Evolutionary conservation across 2,329 filamentous ascomycete species (phyloP).

Genomic region (Fusarium veterinarium): DNA sequence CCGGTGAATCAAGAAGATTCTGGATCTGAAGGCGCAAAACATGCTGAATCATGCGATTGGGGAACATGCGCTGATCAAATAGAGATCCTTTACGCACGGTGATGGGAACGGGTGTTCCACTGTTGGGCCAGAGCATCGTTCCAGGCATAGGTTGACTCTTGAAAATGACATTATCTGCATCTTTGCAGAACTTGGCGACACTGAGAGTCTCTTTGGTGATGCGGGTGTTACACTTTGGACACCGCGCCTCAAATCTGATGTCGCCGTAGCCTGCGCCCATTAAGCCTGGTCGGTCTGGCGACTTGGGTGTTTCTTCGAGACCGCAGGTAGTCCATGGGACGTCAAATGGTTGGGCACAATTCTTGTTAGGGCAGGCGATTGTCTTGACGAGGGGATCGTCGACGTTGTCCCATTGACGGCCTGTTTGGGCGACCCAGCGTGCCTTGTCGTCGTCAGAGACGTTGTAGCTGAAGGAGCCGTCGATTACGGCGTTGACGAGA

Average conservation of each 20-base stretch:
- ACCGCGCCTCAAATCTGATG: conserved; percentile 61
- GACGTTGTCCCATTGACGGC: conserved; percentile 65
- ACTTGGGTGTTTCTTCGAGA: conserved; percentile 31
- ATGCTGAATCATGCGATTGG: conserved; percentile 66
- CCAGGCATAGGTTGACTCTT: conserved; percentile 71
- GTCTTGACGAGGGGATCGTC: conserved; percentile 58
- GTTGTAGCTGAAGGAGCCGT: conserved; percentile 65
- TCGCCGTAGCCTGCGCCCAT: conserved; percentile 71
- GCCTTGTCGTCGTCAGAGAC: conserved; percentile 54
- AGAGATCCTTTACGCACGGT: neutral
- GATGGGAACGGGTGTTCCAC: conserved; percentile 58
- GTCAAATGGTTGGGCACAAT: conserved; percentile 48
- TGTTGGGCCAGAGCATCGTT: conserved; percentile 67
- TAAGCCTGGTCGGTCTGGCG: conserved; percentile 43
- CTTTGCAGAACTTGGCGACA: conserved; percentile 67
- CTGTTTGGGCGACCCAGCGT: conserved; percentile 59
- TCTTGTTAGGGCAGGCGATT: conserved; percentile 55
- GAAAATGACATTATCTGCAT: conserved; percentile 59
- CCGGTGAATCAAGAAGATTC: conserved; percentile 50
- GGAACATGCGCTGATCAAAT: conserved; percentile 59
- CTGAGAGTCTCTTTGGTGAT: conserved; percentile 68
- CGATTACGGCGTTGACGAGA: conserved; percentile 64
- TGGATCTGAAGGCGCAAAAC: conserved; percentile 57
- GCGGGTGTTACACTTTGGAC: conserved; percentile 60
- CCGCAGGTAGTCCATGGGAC: conserved; percentile 66